Base-by-base conservation (phyloP, 1,284 basidiomycete species). In the Coriolopsis trogii region DNA sequence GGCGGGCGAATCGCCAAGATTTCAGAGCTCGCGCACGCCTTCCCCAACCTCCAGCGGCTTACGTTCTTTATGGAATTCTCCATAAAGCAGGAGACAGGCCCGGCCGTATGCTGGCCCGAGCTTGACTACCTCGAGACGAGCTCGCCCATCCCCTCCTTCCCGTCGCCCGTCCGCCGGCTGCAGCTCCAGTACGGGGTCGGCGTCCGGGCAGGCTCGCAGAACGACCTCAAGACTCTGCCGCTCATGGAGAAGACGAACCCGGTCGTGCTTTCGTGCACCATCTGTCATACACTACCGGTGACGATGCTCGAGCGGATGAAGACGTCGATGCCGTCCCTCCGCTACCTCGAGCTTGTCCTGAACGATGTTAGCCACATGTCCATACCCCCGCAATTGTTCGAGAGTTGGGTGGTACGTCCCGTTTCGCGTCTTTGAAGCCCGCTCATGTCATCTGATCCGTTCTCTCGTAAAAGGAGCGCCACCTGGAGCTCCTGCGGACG, bases 51-150 rank as follows among this genome's bases (percentile, higher is more conserved):
- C n/a, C 59, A 50, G 24, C 51, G 56, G 33, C 53, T 63, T 29
- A 59, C 59, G n/a, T 63, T 63, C 59, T 51, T 46, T 30, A 45
- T 53, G 46, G 61, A 63, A 41, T 63, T 60, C 39, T 63, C 61
- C 34, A 52, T 63, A 25, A 58, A 58, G 51, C 59, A 51, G 49
- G 59, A 61, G 55, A 59, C 58, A 6, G 51, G 56, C 16, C 55
- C 61, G 31, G 52, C 50, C 15, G 46, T 37, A 23, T 55, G 52
- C 40, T 63, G 61, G 61, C 46, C 56, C 18, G 57, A 56, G 50
- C 57, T 63, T 23, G 61, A 63, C 46, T 56, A 55, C 38, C 53
- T 63, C 37, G 59, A 59, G 51, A 59, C 57, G 41, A 59, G 57
- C 50, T 50, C 59, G 12, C 61, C 61, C 9, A 48, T 61, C 20